phyloP scores from a whole-genome alignment of 140 eudicot species.

The Flaveria floridana region DNA sequence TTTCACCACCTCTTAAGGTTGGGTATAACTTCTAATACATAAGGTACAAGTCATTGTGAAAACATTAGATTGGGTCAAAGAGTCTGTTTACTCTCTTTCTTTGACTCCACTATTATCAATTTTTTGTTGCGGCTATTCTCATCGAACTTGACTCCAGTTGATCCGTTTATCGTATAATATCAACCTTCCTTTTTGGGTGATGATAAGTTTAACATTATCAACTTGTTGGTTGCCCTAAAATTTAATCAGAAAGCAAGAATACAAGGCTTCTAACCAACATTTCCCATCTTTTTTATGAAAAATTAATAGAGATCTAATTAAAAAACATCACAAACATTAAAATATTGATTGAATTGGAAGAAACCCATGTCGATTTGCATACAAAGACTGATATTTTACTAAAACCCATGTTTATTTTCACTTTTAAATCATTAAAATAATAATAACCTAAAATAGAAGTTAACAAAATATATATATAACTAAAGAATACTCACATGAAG shows the following conservation, averaged over 20 bases:
- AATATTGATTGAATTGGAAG: background rate
- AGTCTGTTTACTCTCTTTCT: slow-evolving; percentile 44
- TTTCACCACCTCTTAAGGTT: no score
- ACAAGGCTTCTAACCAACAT: slow-evolving; percentile 16
- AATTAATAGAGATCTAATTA: background rate
- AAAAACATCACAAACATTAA: background rate
- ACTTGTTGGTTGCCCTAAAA: slow-evolving; percentile 43
- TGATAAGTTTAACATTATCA: slow-evolving; percentile 35
- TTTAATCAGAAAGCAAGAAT: slow-evolving; percentile 21
- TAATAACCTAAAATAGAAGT: no score
- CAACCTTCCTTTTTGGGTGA: slow-evolving; percentile 75
- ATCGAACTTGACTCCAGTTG: slow-evolving; percentile 44
- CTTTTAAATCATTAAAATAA: no score
- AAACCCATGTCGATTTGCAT: background rate
- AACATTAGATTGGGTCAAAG: slow-evolving; percentile 54
- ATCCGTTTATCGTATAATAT: slow-evolving; percentile 65
- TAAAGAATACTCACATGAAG: no score
- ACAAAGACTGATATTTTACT: background rate
- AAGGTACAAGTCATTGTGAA: no score
- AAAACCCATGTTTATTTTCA: no score
- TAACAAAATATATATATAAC: no score
- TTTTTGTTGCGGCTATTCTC: slow-evolving; percentile 39
- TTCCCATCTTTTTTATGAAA: background rate
- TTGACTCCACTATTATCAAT: slow-evolving; percentile 38
- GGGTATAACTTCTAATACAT: no score